These are phyloP conservation scores for Solanum microdontum DNA, from an alignment of 257 asterid genomes.

Conservation along the genomic window DNA sequence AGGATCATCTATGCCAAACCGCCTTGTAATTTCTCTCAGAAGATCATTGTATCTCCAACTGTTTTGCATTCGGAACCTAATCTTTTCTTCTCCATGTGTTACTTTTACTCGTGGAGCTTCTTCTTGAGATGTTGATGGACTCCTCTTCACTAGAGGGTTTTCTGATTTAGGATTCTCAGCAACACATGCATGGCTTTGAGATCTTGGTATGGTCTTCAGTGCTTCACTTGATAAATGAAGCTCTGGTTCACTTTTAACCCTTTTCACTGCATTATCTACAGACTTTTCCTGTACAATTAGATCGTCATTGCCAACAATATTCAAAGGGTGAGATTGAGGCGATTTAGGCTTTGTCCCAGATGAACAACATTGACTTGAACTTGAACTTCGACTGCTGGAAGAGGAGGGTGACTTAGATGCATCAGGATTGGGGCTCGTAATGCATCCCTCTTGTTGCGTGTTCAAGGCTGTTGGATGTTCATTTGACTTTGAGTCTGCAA, in stretches of 20 bases:
- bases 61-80: conserved; percentile 59
- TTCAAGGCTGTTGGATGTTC: conserved; percentile 16
- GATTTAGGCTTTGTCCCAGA: conserved; percentile 29
- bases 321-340: conserved; percentile 9
- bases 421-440: conserved; percentile 16
- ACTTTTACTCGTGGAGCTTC: conserved; percentile 54
- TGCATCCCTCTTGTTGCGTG: conserved; percentile 17
- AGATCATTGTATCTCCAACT: conserved; percentile 56
- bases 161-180: conserved; percentile 20
- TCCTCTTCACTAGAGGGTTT: conserved; percentile 3
- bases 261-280: conserved; percentile 16
- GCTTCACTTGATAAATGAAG: conserved; percentile 35
- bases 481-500: conserved; percentile 21
- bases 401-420: conserved; percentile 54
- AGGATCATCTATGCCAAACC: conserved; percentile 49
- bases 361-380: conserved; percentile 60
- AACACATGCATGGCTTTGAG: conserved; percentile 35
- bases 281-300: conserved; percentile 22
- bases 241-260: conserved; percentile 49
- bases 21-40: conserved; percentile 37
- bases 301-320: conserved; percentile 11
- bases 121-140: conserved; percentile 10
- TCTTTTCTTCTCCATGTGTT: conserved; percentile 60
- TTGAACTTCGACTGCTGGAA: conserved; percentile 61
- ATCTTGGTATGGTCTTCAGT: conserved; percentile 33